A percentile compares a stretch with the other conserved stretches of the same genome.
Conservation (phyloP, 2,329 filamentous ascomycete species). For the Aureobasidium sp. region DNA sequence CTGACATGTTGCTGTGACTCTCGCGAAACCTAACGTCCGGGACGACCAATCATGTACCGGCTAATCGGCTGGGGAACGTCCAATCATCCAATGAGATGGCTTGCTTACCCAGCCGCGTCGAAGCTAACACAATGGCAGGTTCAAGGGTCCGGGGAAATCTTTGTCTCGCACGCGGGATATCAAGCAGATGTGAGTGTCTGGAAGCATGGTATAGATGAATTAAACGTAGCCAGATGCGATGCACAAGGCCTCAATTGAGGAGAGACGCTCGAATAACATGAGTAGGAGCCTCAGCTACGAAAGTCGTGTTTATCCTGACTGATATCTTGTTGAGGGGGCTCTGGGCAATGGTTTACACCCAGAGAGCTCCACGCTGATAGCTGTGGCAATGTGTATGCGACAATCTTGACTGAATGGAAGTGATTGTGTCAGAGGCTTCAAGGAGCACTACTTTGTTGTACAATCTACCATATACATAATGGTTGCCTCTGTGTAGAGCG, state of each 20-base stretch:
- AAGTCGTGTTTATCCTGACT: too few relatives aligned
- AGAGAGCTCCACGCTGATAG: too few relatives aligned
- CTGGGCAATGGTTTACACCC: too few relatives aligned
- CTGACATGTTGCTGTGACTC: slow-evolving; percentile 3
- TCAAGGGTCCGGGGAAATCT: slow-evolving; percentile 9
- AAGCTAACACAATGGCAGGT: background rate
- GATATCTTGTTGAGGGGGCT: too few relatives aligned
- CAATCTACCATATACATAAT: background rate
- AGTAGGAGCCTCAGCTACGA: too few relatives aligned
- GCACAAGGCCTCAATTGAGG: too few relatives aligned
- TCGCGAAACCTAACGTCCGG: background rate
- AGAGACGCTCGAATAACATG: too few relatives aligned
- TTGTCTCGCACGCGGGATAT: background rate
- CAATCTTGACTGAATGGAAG: background rate
- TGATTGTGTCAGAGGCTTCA: too few relatives aligned
- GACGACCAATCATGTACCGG: background rate
- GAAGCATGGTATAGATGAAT: background rate
- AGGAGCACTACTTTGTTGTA: background rate
- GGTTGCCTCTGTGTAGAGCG: background rate
- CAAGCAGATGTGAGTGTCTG: background rate
- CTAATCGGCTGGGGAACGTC: background rate
- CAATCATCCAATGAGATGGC: background rate
- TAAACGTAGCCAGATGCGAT: background rate
- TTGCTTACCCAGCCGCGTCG: background rate
- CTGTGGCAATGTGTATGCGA: too few relatives aligned